A percentile compares a stretch with the other conserved stretches of the same genome.
Conservation (phyloP, 495 filamentous ascomycete genomes). For the Penicillium longicatenatum region DNA sequence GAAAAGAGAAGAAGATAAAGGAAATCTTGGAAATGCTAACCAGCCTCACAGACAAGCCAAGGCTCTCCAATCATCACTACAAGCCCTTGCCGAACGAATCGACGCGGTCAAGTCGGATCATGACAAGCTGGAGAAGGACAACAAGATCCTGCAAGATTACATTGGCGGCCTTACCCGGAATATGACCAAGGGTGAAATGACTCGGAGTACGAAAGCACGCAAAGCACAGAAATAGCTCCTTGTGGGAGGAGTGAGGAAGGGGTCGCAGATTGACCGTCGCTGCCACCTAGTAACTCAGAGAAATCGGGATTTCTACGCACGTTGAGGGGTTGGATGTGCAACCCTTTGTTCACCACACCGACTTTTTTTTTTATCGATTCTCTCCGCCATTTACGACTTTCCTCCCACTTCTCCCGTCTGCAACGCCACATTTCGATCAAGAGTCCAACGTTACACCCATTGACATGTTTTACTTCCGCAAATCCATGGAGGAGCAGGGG, state of each 20-base stretch:
- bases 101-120: slow-evolving; percentile 93
- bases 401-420: not conserved
- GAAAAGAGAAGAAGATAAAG: not conserved
- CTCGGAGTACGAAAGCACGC: slow-evolving; percentile 45
- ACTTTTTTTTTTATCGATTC: slow-evolving; percentile 17
- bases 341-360: slow-evolving; percentile 5
- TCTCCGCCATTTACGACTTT: not conserved
- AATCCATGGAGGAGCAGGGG: not conserved
- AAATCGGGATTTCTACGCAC: slow-evolving; percentile 1
- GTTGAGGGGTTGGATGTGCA: slow-evolving; percentile 8
- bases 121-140: slow-evolving; percentile 90
- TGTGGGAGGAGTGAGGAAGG: not conserved
- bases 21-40: not conserved
- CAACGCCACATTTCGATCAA: not conserved
- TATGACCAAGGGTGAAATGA: slow-evolving; percentile 54
- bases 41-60: slow-evolving; percentile 70
- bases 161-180: slow-evolving; percentile 56
- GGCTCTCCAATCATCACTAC: slow-evolving; percentile 80
- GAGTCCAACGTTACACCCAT: not conserved
- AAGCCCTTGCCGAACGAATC: slow-evolving; percentile 87
- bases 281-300: slow-evolving; percentile 10
- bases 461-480: not conserved
- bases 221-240: slow-evolving; percentile 46
- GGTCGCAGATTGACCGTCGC: slow-evolving; percentile 9
- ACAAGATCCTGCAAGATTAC: slow-evolving; percentile 92